Base-by-base conservation (phyloP, 371 early-diverging fungal species). In the Coemansia sp. region DNA sequence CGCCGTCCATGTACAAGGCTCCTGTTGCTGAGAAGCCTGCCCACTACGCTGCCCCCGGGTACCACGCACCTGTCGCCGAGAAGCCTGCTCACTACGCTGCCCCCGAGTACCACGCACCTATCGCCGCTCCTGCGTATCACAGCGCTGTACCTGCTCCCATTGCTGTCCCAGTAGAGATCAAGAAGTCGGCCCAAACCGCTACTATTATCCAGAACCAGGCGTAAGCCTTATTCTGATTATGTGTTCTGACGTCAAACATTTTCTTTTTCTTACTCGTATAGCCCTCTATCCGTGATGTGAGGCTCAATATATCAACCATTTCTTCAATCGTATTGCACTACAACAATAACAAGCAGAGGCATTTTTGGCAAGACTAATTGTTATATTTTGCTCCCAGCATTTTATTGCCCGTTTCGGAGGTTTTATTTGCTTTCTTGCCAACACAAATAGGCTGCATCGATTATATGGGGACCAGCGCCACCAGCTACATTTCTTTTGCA, bases 21-120 rank as follows among this genome's bases (percentile, higher is more conserved):
- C 71, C 71, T 1, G 62, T 62, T 40, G 57, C 53, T 14, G 59
- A 44, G 1, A 65, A 65, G 71, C 62, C 59, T 3, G 70, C 30
- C 0, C 56, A 68, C 37, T 28, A 60, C 9, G 16, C 61, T 18
- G 42, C 58, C 1, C 42, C 64, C 28, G 25, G 25, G 2, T 57
- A 64, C 30, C 14, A 23, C 25, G 25, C 25, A 23, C 71, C 71
- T 3, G 58, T 62, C 28, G 57, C 52, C 12, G 59, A 44, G 1
- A 64, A 64, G 71, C 61, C 59, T 5, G 70, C 30, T 3, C 56
- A 67, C 33, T 28, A 60, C 3, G 16, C 60, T 18, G 42, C 58
- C 0, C 42, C 64, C 28, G 25, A 39, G 2, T 59, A 64, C 33
- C 16, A 23, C 5, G 52, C 67, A 5, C 67, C 67, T 0, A 12